Base-by-base conservation (phyloP, 139 green algal genomes). In the Chlamydomonas incerta region DNA sequence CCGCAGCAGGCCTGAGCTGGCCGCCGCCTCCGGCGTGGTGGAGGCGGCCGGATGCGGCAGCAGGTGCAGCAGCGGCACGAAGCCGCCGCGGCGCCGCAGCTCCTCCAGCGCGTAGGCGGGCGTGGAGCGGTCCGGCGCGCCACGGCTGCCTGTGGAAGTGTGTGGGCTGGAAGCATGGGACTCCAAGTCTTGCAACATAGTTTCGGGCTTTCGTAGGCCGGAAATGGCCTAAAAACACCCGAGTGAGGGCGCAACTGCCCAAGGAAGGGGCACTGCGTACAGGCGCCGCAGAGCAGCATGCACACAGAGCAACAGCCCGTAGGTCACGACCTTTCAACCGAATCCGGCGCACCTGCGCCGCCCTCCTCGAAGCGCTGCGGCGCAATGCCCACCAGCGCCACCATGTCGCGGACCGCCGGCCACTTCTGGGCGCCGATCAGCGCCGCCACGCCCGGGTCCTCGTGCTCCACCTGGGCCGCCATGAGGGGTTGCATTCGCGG, bases 41-140 rank as follows among this genome's bases (percentile, higher is more conserved):
- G 57, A 62, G 5, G 41, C 28, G 52, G 70, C 72, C 26, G 29
- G n/a, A 28, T 57, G 46, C 26, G 91, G 91, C 71, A 93, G 88
- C 55, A 92, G 73, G 87, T 92, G 91, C 87, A 92, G 91, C 41
- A 94, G 69, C 1, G 91, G 91, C 14, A 88, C 1, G 63, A 89
- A 90, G 8, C 86, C 89, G 11, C 91, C 91, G 0, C 85, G 82
- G 18, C 71, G 66, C 31, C 58, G 37, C 20, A 94, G 77, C 86
- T 94, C 91, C 37, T 67, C 72, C 5, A 23, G 24, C 29, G 92
- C 75, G 66, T 90, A 89, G 13, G 63, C 46, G 31, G 79, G 79
- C n/a, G 37, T 76, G 29, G 66, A 76, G 23, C 79, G 65, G 65
- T 85, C 79, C 17, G 33, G 65, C 11, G 79, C 4, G 47, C 28